Conservation (phyloP, 2,329 filamentous ascomycete species). For the Tricladium varicosporioides region DNA sequence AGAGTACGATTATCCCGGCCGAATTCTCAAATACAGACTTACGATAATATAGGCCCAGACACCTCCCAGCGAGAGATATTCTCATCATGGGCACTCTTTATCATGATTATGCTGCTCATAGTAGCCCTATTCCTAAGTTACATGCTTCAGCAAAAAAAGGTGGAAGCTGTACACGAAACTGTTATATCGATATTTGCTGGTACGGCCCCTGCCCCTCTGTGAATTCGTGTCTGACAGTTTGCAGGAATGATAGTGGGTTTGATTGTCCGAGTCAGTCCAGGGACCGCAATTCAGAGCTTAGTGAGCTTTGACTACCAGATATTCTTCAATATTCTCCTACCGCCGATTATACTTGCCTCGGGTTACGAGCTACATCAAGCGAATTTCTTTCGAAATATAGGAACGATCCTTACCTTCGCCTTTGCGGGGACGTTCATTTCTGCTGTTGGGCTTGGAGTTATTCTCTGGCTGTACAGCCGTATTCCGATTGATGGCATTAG, state of each 20-base stretch:
- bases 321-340: slow-evolving; percentile 98
- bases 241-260: slow-evolving; percentile 93
- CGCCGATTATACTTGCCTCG: slow-evolving; percentile 94
- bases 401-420: slow-evolving; percentile 94
- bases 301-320: slow-evolving; percentile 99
- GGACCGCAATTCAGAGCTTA: slow-evolving; percentile 80
- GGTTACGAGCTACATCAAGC: slow-evolving; percentile 97
- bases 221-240: slow-evolving; percentile 5
- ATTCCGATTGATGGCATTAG: slow-evolving; percentile 82
- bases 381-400: slow-evolving; percentile 98
- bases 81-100: slow-evolving; percentile 96
- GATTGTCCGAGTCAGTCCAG: slow-evolving; percentile 76
- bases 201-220: slow-evolving; percentile 37
- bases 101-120: slow-evolving; percentile 91
- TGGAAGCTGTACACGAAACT: slow-evolving; percentile 96
- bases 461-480: slow-evolving; percentile 85
- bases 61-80: slow-evolving; percentile 90
- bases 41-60: slow-evolving; percentile 57
- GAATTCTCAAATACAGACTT: slow-evolving; percentile 20
- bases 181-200: slow-evolving; percentile 97
- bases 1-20: slow-evolving; percentile 23
- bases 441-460: slow-evolving; percentile 85
- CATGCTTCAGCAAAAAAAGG: slow-evolving; percentile 91
- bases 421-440: slow-evolving; percentile 97
- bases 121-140: slow-evolving; percentile 96